phyloP scores from a whole-genome alignment of 441 rosid genomes.

The Aquilaria agallochum region DNA sequence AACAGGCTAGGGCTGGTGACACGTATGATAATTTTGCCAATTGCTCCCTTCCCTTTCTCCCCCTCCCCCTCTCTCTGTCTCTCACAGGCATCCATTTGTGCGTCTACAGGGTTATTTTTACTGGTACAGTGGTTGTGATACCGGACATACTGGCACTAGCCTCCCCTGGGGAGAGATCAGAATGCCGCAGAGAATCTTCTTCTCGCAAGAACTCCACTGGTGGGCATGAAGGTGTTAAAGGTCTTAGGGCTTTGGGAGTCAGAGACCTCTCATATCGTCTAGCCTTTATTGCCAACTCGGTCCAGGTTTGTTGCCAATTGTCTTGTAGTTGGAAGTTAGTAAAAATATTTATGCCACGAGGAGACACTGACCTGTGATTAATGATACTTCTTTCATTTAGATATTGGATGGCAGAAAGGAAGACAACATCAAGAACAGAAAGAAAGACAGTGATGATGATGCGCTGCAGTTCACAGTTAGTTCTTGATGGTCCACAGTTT shows the following conservation, averaged over 20 bases:
- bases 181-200: constrained; percentile 74
- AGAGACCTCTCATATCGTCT: constrained; percentile 94
- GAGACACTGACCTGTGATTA: constrained; percentile 2
- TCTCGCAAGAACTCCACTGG: constrained; percentile 58
- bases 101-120: constrained; percentile 74
- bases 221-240: constrained; percentile 83
- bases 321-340: background rate
- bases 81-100: constrained; percentile 5
- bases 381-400: constrained; percentile 31
- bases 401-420: constrained; percentile 83
- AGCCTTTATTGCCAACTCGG: constrained; percentile 92
- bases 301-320: constrained; percentile 59
- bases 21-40: constrained; percentile 43
- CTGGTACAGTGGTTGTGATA: constrained; percentile 88
- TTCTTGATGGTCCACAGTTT: constrained; percentile 8
- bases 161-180: constrained; percentile 97
- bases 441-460: constrained; percentile 80
- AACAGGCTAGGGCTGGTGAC: constrained; percentile 98
- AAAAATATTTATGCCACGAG: background rate
- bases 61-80: background rate
- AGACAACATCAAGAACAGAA: constrained; percentile 75
- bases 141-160: constrained; percentile 92
- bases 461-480: constrained; percentile 75
- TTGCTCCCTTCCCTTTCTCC: background rate
- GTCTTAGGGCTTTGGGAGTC: constrained; percentile 88